A percentile compares a stretch with the other conserved stretches of the same genome.
Evolutionary conservation across 768 basidiomycete genomes (phyloP).

Genomic region (Rossbeevera mucosa): DNA sequence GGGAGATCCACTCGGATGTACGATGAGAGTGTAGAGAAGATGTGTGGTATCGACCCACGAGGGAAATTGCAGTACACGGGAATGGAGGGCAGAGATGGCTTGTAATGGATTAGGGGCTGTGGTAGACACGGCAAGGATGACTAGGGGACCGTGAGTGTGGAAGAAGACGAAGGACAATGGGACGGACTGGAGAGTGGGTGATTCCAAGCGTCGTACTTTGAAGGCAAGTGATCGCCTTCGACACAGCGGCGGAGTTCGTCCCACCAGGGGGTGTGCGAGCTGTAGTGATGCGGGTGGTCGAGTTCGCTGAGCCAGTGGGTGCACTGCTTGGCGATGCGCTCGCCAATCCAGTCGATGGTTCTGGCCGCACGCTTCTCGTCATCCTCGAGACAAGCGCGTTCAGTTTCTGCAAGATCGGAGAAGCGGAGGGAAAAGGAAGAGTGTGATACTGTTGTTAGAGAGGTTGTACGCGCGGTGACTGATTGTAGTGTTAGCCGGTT

Average conservation of each 20-base stretch:
- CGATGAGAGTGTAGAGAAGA: constrained; percentile 70
- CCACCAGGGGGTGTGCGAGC: constrained; percentile 75
- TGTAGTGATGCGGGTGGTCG: constrained; percentile 43
- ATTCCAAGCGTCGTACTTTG: constrained; percentile 76
- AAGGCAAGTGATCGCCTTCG: constrained; percentile 73
- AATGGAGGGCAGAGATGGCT: constrained; percentile 70
- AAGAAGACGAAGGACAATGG: constrained; percentile 4
- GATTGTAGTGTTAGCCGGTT: constrained; percentile 6
- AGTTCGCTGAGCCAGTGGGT: constrained; percentile 69
- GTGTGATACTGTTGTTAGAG: constrained; percentile 67
- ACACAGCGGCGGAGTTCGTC: constrained; percentile 73
- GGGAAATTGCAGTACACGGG: constrained; percentile 63
- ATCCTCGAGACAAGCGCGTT: constrained; percentile 70
- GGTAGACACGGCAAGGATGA: constrained; percentile 79
- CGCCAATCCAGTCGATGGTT: constrained; percentile 83
- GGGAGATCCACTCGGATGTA: constrained; percentile 66
- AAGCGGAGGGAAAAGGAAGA: constrained; percentile 72
- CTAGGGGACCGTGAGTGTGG: constrained; percentile 36
- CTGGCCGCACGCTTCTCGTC: constrained; percentile 75
- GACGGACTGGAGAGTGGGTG: constrained; percentile 76
- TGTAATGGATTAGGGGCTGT: constrained; percentile 78
- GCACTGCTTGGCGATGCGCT: constrained; percentile 59
- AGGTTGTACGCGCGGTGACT: constrained; percentile 79
- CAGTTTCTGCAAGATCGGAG: constrained; percentile 69
- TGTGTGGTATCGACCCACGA: constrained; percentile 74